A percentile compares a stretch with the other conserved stretches of the same genome.
Conservation (phyloP, 1,139 yeast genomes). For the Pichia terricola region DNA sequence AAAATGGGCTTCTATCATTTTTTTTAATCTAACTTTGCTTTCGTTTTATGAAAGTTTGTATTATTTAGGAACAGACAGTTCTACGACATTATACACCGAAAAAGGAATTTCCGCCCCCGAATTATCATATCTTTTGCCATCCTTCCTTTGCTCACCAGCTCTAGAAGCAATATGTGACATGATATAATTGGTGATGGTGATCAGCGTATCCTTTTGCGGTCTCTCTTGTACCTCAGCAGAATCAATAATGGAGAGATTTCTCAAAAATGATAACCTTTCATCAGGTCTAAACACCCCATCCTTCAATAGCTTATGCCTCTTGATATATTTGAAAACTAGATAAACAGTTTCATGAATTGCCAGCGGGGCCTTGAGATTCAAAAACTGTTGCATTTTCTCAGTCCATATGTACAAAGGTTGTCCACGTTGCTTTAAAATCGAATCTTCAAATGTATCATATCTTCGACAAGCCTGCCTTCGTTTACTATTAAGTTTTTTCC, state of each 20-base stretch:
- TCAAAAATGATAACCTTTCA: neutral
- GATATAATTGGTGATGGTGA: no score
- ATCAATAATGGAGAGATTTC: no score
- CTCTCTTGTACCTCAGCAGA: no score
- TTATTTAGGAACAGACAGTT: no score
- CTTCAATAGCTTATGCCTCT: neutral
- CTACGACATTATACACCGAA: neutral
- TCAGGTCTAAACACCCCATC: neutral
- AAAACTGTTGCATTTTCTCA: neutral
- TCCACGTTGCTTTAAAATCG: neutral
- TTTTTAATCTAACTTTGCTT: no score
- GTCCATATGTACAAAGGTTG: constrained; percentile 1
- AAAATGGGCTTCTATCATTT: no score
- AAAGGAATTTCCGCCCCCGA: neutral
- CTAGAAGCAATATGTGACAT: no score
- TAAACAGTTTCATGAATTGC: constrained; percentile 2
- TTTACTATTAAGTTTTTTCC: neutral
- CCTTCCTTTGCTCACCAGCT: neutral
- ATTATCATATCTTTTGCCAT: neutral
- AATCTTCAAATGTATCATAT: neutral
- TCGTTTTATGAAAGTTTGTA: no score
- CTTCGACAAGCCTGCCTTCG: neutral
- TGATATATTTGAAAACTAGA: neutral
- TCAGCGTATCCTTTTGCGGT: no score
- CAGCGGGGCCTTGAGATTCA: constrained; percentile 1